Evolutionary conservation across 1,284 basidiomycete genomes (phyloP).

Genomic region (Trichosporon coremiiforme): DNA sequence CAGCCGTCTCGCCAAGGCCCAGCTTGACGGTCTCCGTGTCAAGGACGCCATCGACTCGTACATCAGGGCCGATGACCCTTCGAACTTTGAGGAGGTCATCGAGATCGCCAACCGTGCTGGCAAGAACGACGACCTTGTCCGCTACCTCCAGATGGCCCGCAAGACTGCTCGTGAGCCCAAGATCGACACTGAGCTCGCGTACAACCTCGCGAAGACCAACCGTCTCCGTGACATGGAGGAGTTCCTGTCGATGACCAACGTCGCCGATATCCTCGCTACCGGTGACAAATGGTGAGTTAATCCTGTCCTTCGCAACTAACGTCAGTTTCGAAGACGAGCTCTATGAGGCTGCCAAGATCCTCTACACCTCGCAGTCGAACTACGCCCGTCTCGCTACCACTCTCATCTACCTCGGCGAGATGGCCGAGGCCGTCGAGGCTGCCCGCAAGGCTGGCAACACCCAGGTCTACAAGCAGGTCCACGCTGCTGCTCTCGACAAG

Average conservation of each 20-base stretch:
- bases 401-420: constrained; percentile 96
- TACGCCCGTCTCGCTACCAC: constrained; percentile 98
- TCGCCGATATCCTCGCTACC: constrained; percentile 91
- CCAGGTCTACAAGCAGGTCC: constrained; percentile 99
- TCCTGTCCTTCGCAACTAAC: too few relatives aligned
- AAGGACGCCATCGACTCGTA: constrained; percentile 99
- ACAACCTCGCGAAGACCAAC: constrained; percentile 96
- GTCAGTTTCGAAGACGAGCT: constrained; percentile 85
- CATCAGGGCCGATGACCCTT: constrained; percentile 98
- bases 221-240: constrained; percentile 99
- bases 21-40: constrained; percentile 95
- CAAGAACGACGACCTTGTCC: constrained; percentile 97
- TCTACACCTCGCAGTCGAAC: constrained; percentile 97
- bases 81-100: constrained; percentile 94
- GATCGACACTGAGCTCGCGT: constrained; percentile 96
- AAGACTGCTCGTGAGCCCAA: constrained; percentile 95
- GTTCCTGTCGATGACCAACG: constrained; percentile 98
- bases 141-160: constrained; percentile 99
- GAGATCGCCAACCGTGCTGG: constrained; percentile 95
- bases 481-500: constrained; percentile 97
- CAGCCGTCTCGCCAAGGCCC: constrained; percentile 97
- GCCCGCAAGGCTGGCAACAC: constrained; percentile 99
- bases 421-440: constrained; percentile 96
- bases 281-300: constrained; percentile 81
- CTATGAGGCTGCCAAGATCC: constrained; percentile 93